Conservation (phyloP, 371 early-diverging fungal genomes). For the Mucor plumbeus region DNA sequence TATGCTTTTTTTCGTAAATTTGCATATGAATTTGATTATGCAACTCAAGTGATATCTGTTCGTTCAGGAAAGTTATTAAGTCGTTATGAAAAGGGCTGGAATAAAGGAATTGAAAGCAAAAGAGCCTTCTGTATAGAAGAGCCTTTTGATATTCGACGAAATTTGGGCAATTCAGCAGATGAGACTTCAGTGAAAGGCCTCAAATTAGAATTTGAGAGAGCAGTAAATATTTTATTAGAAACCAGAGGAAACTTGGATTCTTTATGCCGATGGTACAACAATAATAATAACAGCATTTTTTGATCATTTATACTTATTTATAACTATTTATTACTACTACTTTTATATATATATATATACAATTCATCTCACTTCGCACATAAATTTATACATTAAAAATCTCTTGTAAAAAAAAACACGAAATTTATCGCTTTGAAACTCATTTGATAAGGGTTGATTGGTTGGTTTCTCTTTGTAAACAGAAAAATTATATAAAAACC, state of each 20-base stretch:
- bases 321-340: neutral
- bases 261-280: slow-evolving; percentile 10
- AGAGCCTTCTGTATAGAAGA: slow-evolving; percentile 86
- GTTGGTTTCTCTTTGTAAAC: too few species aligned
- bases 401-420: neutral
- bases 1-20: slow-evolving; percentile 85
- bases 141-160: slow-evolving; percentile 83
- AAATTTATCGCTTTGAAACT: slow-evolving; percentile 1
- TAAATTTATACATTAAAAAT: neutral
- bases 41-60: slow-evolving; percentile 79
- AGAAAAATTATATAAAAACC: neutral
- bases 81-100: slow-evolving; percentile 87
- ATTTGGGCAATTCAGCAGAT: slow-evolving; percentile 91
- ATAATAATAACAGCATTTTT: slow-evolving; percentile 1
- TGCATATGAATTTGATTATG: slow-evolving; percentile 85
- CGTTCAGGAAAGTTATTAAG: slow-evolving; percentile 76
- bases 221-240: slow-evolving; percentile 49
- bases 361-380: neutral
- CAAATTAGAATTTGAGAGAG: slow-evolving; percentile 77
- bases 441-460: neutral
- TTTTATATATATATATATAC: neutral
- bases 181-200: slow-evolving; percentile 76
- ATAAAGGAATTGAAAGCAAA: slow-evolving; percentile 36
- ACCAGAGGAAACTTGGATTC: slow-evolving; percentile 12
- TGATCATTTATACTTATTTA: neutral